Conservation (phyloP, 75 land plant genomes). For the Cryptomeria japonica region DNA sequence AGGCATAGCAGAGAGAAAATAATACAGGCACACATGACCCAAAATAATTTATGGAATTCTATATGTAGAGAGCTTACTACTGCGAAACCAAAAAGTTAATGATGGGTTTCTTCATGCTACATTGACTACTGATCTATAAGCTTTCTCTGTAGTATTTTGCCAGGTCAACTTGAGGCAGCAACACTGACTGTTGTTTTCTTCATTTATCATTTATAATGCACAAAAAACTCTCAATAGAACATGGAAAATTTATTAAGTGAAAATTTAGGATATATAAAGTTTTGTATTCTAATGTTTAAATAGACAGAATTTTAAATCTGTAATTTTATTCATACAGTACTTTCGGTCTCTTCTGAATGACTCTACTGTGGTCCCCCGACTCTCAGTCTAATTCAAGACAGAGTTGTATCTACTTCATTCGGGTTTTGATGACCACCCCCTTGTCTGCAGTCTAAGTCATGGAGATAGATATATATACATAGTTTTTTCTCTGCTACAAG, state of each 20-base stretch:
- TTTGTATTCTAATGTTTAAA: not conserved
- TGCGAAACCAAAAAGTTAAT: not conserved
- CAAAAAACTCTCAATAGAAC: not conserved
- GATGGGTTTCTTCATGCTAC: not conserved
- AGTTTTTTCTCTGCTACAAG: not conserved
- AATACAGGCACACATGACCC: not conserved
- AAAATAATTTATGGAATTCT: not conserved
- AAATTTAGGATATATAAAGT: not conserved
- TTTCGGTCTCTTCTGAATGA: not conserved
- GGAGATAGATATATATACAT: not conserved
- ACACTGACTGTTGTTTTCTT: not conserved
- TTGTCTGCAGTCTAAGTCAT: not conserved
- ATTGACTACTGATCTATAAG: not conserved
- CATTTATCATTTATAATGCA: not conserved
- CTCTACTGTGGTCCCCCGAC: not conserved
- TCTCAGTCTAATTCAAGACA: not conserved
- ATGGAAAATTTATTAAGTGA: not conserved
- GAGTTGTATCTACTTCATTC: not conserved
- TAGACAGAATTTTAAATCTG: not conserved
- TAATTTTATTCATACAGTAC: not conserved
- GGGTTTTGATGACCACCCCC: not conserved
- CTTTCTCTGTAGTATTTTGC: not conserved
- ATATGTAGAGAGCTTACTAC: not conserved
- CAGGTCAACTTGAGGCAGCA: not conserved
- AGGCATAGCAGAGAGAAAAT: not conserved